phyloP scores from a whole-genome alignment of 2,329 filamentous ascomycete genomes.

The Penicillium corylophilum region DNA sequence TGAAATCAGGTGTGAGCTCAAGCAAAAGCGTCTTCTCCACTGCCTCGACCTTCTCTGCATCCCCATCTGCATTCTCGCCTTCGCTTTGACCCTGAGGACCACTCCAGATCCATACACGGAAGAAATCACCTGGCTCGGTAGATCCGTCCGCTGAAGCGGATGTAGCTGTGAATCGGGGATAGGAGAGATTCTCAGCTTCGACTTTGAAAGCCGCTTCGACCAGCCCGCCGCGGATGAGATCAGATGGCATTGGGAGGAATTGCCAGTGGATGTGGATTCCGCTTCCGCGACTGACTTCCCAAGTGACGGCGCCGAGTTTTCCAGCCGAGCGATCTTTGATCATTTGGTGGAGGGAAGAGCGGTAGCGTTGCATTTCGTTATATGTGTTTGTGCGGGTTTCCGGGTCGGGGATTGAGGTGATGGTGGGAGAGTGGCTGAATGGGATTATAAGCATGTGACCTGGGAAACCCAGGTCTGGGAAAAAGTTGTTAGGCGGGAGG shows the following conservation, averaged over 20 bases:
- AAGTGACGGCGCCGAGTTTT: conserved; percentile 80
- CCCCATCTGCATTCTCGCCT: background rate
- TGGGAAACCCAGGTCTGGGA: conserved; percentile 71
- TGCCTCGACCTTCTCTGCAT: conserved; percentile 32
- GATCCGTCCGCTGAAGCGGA: conserved; percentile 34
- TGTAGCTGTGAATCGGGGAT: conserved; percentile 52
- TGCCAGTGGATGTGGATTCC: conserved; percentile 96
- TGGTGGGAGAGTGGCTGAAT: conserved; percentile 74
- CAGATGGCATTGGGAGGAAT: conserved; percentile 71
- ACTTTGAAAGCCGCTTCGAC: conserved; percentile 88
- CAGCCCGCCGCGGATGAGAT: conserved; percentile 68
- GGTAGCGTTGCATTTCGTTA: conserved; percentile 81
- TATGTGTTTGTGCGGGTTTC: conserved; percentile 61
- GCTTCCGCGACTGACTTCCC: conserved; percentile 79
- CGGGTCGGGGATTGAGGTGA: conserved; percentile 63
- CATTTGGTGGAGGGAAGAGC: conserved; percentile 75
- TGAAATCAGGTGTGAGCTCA: conserved; percentile 66
- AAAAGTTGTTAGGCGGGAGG: conserved; percentile 69
- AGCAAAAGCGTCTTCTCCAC: conserved; percentile 72
- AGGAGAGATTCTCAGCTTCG: conserved; percentile 73
- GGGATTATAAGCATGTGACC: conserved; percentile 91
- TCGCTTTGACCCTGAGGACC: background rate
- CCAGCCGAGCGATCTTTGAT: conserved; percentile 49
- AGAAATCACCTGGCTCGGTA: conserved; percentile 61
- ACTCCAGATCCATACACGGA: conserved; percentile 77